A percentile compares a stretch with the other conserved stretches of the same genome.
phyloP scores from a whole-genome alignment of 495 filamentous ascomycete species.

The Geoglossum glabrum region DNA sequence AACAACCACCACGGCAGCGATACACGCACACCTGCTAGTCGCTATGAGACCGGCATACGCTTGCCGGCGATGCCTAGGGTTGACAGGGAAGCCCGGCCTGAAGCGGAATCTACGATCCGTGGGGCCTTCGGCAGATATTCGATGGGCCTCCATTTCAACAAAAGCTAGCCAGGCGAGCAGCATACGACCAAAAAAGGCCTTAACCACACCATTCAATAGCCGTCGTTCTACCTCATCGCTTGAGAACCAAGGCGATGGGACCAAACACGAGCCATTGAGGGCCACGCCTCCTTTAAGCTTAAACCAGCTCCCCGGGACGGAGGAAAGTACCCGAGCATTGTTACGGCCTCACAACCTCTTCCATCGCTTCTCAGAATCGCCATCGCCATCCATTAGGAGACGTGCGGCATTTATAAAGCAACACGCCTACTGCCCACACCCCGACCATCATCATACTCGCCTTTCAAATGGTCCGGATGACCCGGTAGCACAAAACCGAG shows the following conservation, averaged over 20 bases:
- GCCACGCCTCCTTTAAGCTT: not conserved
- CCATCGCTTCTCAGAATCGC: slow-evolving; percentile 75
- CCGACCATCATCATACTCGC: slow-evolving; percentile 51
- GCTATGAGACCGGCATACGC: slow-evolving; percentile 10
- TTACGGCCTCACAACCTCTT: slow-evolving; percentile 57
- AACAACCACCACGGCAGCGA: not conserved
- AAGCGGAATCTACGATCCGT: not conserved
- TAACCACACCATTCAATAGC: not conserved
- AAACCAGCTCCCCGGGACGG: not conserved
- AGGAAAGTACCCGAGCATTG: not conserved
- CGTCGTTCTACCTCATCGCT: not conserved
- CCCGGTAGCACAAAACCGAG: slow-evolving; percentile 33
- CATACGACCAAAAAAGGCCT: not conserved
- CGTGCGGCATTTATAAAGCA: slow-evolving; percentile 78
- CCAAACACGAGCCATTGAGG: not conserved
- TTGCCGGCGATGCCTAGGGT: slow-evolving; percentile 11
- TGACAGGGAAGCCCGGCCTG: slow-evolving; percentile 1
- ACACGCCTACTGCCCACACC: slow-evolving; percentile 82
- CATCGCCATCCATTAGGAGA: slow-evolving; percentile 59
- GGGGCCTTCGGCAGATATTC: not conserved
- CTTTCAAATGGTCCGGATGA: slow-evolving; percentile 36
- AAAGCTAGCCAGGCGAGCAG: not conserved
- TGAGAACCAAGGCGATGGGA: not conserved
- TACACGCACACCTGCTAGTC: not conserved
- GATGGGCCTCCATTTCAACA: not conserved